Evolutionary conservation across 345 rosid species (phyloP).

Genomic region (Brassica juncea): DNA sequence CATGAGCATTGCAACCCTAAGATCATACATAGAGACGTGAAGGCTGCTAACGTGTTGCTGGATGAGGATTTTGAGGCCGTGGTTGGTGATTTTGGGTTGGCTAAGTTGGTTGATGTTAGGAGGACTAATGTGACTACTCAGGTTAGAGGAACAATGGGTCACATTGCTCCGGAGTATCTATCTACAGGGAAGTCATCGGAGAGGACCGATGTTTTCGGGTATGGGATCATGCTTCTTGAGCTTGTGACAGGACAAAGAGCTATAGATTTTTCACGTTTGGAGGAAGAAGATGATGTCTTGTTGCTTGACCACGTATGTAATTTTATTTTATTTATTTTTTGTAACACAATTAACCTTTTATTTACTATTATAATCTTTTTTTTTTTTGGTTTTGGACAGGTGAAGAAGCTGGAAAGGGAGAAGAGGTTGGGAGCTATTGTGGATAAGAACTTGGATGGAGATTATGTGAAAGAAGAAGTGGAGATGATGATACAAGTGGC

Average conservation of each 20-base stretch:
- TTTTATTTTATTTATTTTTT: too few relatives aligned
- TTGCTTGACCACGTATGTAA: not conserved
- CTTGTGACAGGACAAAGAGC: not conserved
- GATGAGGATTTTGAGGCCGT: slow-evolving; percentile 98
- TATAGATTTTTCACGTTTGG: not conserved
- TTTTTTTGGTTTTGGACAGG: slow-evolving; percentile 46
- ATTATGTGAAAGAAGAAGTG: slow-evolving; percentile 63
- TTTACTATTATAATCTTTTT: not conserved
- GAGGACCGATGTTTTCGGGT: slow-evolving; percentile 80
- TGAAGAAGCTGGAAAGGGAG: slow-evolving; percentile 92
- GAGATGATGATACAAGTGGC: slow-evolving; percentile 96
- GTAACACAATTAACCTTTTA: not conserved
- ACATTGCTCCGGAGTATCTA: slow-evolving; percentile 94
- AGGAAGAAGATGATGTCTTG: not conserved
- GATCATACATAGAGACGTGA: slow-evolving; percentile 86
- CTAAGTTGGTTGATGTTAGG: slow-evolving; percentile 91
- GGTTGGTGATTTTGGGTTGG: slow-evolving; percentile 97
- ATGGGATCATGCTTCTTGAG: not conserved
- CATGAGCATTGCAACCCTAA: not conserved
- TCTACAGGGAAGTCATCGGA: slow-evolving; percentile 97
- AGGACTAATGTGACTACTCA: slow-evolving; percentile 90
- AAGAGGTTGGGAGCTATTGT: slow-evolving; percentile 80
- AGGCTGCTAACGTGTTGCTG: slow-evolving; percentile 91
- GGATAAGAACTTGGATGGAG: slow-evolving; percentile 64
- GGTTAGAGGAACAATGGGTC: slow-evolving; percentile 99